These are phyloP conservation scores for Karstenula rhodostoma DNA, from an alignment of 2,329 filamentous ascomycete genomes.

Conservation along the genomic window DNA sequence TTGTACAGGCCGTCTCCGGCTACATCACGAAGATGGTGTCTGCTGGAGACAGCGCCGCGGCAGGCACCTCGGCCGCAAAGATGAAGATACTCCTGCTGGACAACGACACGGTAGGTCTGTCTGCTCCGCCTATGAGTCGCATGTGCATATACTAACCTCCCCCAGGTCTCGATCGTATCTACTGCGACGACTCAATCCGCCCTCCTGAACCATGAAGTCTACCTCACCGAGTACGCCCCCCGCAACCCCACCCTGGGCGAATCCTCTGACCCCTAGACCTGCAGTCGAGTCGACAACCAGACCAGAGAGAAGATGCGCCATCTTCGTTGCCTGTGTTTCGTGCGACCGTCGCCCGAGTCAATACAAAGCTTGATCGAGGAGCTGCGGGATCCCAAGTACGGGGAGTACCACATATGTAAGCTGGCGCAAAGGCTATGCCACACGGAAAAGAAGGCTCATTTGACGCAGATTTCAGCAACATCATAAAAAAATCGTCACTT, in stretches of 20 bases:
- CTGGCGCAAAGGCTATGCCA: background rate
- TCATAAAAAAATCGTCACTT: constrained; percentile 93
- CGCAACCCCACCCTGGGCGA: constrained; percentile 12
- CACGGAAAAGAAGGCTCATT: constrained; percentile 27
- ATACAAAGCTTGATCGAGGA: constrained; percentile 96
- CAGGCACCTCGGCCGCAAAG: constrained; percentile 77
- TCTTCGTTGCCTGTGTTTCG: constrained; percentile 89
- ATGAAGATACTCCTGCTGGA: constrained; percentile 99
- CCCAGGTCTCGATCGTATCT: constrained; percentile 84
- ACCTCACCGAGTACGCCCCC: constrained; percentile 78
- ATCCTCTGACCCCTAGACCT: constrained; percentile 30
- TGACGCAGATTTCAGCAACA: constrained; percentile 83
- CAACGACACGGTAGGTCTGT: constrained; percentile 78
- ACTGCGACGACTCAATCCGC: constrained; percentile 95
- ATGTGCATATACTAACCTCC: constrained; percentile 24
- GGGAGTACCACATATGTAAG: constrained; percentile 88
- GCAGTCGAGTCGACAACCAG: constrained; percentile 80
- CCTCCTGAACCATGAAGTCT: constrained; percentile 94
- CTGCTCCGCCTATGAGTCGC: constrained; percentile 38
- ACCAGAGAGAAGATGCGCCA: constrained; percentile 98
- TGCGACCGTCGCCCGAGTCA: constrained; percentile 89
- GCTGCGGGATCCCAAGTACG: constrained; percentile 93
- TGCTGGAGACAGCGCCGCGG: constrained; percentile 74
- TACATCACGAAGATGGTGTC: constrained; percentile 98
- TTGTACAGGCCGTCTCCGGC: constrained; percentile 89